Evolutionary conservation across 2,329 filamentous ascomycete genomes (phyloP).

Genomic region (Pseudocercospora pini-densiflorae): DNA sequence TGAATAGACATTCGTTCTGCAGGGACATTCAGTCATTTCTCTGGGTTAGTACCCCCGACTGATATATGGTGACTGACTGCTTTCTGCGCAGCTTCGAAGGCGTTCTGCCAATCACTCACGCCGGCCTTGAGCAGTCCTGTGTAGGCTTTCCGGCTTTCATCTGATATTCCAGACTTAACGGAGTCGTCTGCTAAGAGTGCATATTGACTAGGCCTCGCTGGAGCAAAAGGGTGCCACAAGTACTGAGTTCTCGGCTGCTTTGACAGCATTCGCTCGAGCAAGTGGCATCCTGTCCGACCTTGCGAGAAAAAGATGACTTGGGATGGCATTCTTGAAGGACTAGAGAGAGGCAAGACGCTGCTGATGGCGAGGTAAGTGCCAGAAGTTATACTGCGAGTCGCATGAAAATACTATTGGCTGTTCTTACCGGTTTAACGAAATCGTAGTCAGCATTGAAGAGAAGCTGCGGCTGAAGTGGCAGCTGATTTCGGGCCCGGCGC

Average conservation of each 20-base stretch:
- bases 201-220: neutral
- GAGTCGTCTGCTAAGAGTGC: neutral
- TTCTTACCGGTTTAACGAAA: neutral
- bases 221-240: neutral
- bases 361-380: neutral
- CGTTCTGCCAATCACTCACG: neutral
- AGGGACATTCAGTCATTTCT: neutral
- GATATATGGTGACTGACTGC: neutral
- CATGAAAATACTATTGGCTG: no score
- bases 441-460: neutral
- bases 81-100: neutral
- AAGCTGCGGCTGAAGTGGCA: neutral
- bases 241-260: neutral
- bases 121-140: neutral
- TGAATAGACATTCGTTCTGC: neutral
- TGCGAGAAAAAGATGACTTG: neutral
- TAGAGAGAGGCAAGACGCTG: neutral
- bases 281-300: neutral
- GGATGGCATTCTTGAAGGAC: neutral
- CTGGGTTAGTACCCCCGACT: neutral
- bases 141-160: neutral
- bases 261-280: conserved; percentile 1
- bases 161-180: neutral
- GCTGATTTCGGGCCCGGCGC: neutral
- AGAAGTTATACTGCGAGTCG: neutral